Percentiles rank a stretch among this genome's conserved stretches.
phyloP scores from a whole-genome alignment of 177 flowering plant species.

The Vitis hybrid region DNA sequence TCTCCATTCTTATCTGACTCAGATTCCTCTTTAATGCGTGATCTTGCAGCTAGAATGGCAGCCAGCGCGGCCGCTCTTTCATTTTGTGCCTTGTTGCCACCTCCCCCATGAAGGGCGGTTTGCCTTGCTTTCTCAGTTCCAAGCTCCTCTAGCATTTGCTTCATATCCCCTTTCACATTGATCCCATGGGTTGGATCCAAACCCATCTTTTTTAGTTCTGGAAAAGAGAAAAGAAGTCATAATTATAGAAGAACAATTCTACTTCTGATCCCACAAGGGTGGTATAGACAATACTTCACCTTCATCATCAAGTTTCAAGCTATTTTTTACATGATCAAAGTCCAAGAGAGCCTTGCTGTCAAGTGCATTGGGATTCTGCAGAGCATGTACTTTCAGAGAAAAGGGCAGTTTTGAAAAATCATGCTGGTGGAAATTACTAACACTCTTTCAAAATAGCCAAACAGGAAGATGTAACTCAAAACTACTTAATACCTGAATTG shows the following conservation, averaged over 20 bases:
- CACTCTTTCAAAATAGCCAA: background rate
- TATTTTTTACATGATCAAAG: conserved; percentile 90
- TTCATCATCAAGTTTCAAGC: conserved; percentile 89
- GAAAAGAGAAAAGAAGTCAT: conserved; percentile 9
- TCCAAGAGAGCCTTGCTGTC: conserved; percentile 76
- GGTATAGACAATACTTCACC: conserved; percentile 36
- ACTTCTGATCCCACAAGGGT: background rate
- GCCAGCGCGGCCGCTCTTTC: conserved; percentile 95
- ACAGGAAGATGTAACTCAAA: background rate
- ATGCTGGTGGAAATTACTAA: background rate
- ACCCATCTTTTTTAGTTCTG: conserved; percentile 72
- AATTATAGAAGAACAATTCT: background rate
- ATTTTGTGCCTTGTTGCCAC: conserved; percentile 86
- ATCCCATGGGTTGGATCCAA: conserved; percentile 75
- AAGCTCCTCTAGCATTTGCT: conserved; percentile 92
- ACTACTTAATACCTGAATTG: conserved; percentile 69
- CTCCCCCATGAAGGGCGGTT: conserved; percentile 90
- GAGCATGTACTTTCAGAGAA: conserved; percentile 5
- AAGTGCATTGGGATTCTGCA: conserved; percentile 91
- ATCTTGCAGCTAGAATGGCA: conserved; percentile 73
- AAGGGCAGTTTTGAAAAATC: background rate
- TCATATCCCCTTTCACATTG: conserved; percentile 84
- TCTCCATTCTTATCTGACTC: conserved; percentile 52
- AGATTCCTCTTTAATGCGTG: conserved; percentile 67
- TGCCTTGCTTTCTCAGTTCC: conserved; percentile 89